phyloP scores from a whole-genome alignment of 2,329 filamentous ascomycete species.

The Apiospora sp. region DNA sequence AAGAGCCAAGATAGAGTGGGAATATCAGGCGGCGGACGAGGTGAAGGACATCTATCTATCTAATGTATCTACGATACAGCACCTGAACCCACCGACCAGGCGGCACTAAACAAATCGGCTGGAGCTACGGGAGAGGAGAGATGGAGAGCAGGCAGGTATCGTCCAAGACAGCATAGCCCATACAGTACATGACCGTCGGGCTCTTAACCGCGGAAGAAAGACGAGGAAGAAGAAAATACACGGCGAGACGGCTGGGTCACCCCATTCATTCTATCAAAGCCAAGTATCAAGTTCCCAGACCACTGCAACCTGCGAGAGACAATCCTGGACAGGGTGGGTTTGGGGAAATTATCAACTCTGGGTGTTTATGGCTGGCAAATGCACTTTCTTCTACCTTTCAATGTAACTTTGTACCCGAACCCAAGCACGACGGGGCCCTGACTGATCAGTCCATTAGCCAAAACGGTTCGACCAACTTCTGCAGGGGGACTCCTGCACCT shows the following conservation, averaged over 20 bases:
- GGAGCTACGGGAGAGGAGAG: not conserved
- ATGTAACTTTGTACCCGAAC: constrained; percentile 14
- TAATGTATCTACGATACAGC: constrained; percentile 20
- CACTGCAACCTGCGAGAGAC: constrained; percentile 20
- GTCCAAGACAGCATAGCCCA: constrained; percentile 16
- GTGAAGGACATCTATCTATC: constrained; percentile 20
- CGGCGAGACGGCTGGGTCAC: constrained; percentile 21
- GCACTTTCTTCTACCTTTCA: not conserved
- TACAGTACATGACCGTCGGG: constrained; percentile 2
- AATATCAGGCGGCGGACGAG: constrained; percentile 6
- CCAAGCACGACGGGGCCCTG: constrained; percentile 5
- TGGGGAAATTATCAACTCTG: constrained; percentile 26
- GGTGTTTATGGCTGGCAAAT: constrained; percentile 25
- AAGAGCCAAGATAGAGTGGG: constrained; percentile 19
- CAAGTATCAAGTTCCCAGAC: constrained; percentile 24
- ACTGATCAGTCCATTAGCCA: constrained; percentile 16
- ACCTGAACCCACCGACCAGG: constrained; percentile 1
- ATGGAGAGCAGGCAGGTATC: not conserved
- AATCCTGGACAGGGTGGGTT: constrained; percentile 24
- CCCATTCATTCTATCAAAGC: constrained; percentile 22
- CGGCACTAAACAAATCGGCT: constrained; percentile 17
- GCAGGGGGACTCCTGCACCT: not conserved
- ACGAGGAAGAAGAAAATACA: constrained; percentile 19
- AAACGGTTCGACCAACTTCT: constrained; percentile 18
- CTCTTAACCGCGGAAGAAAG: constrained; percentile 16